Evolutionary conservation across 805 yeast genomes (phyloP).

Genomic region (Hagleromyces aurorensis): DNA sequence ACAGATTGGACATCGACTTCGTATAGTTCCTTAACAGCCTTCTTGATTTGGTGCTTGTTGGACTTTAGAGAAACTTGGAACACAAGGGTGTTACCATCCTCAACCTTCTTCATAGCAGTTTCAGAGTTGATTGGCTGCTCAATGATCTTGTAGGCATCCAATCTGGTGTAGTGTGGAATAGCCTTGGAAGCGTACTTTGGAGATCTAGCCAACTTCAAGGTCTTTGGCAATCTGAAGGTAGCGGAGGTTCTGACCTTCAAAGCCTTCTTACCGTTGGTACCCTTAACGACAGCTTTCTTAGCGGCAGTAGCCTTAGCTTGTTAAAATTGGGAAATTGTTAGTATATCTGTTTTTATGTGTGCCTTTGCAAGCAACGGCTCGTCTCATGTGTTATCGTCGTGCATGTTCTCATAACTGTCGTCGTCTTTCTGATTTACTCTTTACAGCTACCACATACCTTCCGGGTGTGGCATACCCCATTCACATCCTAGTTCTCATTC

Average conservation of each 20-base stretch:
- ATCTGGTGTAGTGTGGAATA: conserved; percentile 95
- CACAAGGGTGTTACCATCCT: conserved; percentile 98
- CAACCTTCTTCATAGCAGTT: conserved; percentile 99
- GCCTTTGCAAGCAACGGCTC: background rate
- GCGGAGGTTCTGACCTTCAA: conserved; percentile 90
- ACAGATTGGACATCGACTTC: conserved; percentile 90
- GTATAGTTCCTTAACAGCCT: conserved; percentile 96
- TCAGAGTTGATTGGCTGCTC: conserved; percentile 94
- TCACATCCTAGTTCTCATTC: no score
- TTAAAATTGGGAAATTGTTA: conserved; percentile 17
- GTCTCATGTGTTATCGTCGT: background rate
- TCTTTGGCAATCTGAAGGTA: conserved; percentile 96
- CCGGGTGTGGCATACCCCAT: no score
- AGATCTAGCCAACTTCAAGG: conserved; percentile 84
- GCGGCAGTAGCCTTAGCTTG: conserved; percentile 86
- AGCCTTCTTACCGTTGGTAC: conserved; percentile 86
- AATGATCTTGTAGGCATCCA: conserved; percentile 91
- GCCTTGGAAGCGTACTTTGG: conserved; percentile 95
- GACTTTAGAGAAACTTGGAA: conserved; percentile 96
- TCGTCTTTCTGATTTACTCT: no score
- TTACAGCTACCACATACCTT: no score
- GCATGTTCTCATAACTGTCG: no score
- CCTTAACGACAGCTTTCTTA: conserved; percentile 97
- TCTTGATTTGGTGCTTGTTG: conserved; percentile 97
- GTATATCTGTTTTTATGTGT: conserved; percentile 7